phyloP scores from a whole-genome alignment of 208 protist genomes.

The Acanthamoeba divionensis region DNA sequence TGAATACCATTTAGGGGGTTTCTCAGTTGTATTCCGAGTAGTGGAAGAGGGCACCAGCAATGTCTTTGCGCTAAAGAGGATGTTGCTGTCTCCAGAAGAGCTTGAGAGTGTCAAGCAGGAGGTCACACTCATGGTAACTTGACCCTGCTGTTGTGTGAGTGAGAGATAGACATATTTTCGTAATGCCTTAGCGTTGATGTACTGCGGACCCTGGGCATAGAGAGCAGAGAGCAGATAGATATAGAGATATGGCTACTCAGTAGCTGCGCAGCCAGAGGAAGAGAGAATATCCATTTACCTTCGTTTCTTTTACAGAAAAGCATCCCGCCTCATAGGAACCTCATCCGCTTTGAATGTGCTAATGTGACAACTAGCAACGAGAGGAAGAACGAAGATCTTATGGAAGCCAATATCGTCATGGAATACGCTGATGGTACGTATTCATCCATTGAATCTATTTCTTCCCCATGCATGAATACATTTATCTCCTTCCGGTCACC shows the following conservation, averaged over 20 bases:
- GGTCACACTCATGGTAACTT: constrained; percentile 8
- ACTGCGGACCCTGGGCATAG: neutral
- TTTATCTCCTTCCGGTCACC: neutral
- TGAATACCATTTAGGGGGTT: neutral
- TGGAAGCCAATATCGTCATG: constrained; percentile 53
- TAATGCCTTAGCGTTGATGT: neutral
- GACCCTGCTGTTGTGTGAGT: no score
- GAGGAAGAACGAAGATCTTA: neutral
- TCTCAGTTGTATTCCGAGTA: constrained; percentile 34
- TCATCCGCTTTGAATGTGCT: constrained; percentile 37
- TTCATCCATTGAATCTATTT: neutral
- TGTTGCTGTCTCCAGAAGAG: neutral
- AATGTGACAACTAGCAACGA: neutral
- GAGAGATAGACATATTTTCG: neutral
- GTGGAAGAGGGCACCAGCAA: constrained; percentile 36
- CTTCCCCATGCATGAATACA: neutral
- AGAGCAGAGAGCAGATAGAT: no score
- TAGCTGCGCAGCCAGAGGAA: no score
- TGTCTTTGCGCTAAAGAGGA: constrained; percentile 11
- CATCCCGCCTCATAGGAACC: constrained; percentile 3
- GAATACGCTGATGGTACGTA: constrained; percentile 17
- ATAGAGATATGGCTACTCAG: no score
- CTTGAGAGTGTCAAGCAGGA: constrained; percentile 21
- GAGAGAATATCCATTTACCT: no score
- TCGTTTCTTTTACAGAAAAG: neutral